Evolutionary conservation across 2,329 filamentous ascomycete species (phyloP).

Genomic region (Phialocephala subalpina): DNA sequence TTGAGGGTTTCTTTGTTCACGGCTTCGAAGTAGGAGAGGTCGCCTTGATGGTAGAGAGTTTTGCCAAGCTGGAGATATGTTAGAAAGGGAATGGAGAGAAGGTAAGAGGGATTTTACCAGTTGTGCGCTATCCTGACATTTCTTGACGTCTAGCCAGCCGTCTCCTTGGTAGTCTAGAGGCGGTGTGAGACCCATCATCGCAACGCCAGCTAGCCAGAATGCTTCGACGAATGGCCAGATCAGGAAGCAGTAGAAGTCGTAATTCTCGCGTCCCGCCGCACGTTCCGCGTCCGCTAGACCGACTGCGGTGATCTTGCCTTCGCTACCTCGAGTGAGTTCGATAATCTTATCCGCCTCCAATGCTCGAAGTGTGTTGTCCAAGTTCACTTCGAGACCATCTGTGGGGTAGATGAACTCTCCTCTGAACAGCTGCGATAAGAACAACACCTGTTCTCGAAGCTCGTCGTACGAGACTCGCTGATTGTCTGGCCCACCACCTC

Average conservation of each 20-base stretch:
- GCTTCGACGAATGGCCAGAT: conserved; percentile 99
- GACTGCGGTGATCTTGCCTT: conserved; percentile 67
- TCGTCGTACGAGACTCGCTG: conserved; percentile 81
- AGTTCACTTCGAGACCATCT: conserved; percentile 80
- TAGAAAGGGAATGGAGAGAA: conserved; percentile 30
- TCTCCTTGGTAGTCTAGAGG: conserved; percentile 64
- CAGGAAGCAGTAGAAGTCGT: conserved; percentile 98
- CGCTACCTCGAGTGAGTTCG: conserved; percentile 64
- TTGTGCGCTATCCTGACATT: conserved; percentile 83
- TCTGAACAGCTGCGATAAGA: conserved; percentile 92
- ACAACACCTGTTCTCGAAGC: conserved; percentile 81
- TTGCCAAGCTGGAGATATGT: conserved; percentile 75
- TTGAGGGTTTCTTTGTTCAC: conserved; percentile 98
- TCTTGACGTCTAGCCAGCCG: conserved; percentile 79
- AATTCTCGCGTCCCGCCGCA: conserved; percentile 86
- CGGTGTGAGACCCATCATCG: conserved; percentile 85
- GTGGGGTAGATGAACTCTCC: conserved; percentile 97
- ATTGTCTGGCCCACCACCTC: conserved; percentile 82
- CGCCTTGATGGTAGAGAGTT: conserved; percentile 96
- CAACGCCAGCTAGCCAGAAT: conserved; percentile 89
- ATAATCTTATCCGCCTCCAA: conserved; percentile 85
- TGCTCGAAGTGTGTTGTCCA: conserved; percentile 79
- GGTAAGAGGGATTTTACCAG: conserved; percentile 59
- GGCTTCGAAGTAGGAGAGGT: conserved; percentile 96
- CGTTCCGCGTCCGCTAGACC: conserved; percentile 82